Evolutionary conservation across 805 yeast genomes (phyloP), one percentile per base, ranked within the genome.

Genomic region (Lipomyces kockii): DNA sequence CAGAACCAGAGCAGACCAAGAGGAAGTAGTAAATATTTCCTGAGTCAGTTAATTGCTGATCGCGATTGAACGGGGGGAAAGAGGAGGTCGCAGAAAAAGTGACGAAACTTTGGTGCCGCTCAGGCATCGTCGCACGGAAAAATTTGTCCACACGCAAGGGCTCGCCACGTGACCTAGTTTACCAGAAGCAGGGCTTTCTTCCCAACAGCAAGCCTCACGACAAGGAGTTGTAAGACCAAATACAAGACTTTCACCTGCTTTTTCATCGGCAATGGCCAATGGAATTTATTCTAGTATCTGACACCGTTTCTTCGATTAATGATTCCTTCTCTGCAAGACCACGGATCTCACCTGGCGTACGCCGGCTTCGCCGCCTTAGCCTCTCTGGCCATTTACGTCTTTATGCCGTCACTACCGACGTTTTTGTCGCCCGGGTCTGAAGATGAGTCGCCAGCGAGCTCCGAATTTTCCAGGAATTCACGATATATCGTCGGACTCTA

Each of bases 401-500:
- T 78, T 22, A 63, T 76, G 5, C 82, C 82, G 60, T 77, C 73
- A 17, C 53, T 73, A 32, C 25, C 29, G 25, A 17, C 61, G 39
- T 77, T 72, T n/a, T 54, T 73, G 43, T 22, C 29, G 52, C 14
- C 61, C 22, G 43, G n/a, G n/a, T 29, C 52, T 12, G 61, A 17
- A 17, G 61, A 63, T 25, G 20, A 62, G 32, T 60, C 61, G 49
- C 37, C 57, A 29, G 54, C 52, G 32, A 43, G 53, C 29, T 51
- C 62, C 7, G 61, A 46, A 6, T 62, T 62, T 34, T 59, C 68
- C 37, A 64, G 68, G n/a, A 58, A 62, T 29, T 66, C 69, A 34
- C 66, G 74, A 56, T 81, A 86, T 74, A 89, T 97, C 11, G 91
- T 95, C 0, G 98, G 98, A 2, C 80, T 94, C 57, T 83, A 88